Evolutionary conservation across 768 basidiomycete genomes (phyloP).

Genomic region (Tricholoma sp.): DNA sequence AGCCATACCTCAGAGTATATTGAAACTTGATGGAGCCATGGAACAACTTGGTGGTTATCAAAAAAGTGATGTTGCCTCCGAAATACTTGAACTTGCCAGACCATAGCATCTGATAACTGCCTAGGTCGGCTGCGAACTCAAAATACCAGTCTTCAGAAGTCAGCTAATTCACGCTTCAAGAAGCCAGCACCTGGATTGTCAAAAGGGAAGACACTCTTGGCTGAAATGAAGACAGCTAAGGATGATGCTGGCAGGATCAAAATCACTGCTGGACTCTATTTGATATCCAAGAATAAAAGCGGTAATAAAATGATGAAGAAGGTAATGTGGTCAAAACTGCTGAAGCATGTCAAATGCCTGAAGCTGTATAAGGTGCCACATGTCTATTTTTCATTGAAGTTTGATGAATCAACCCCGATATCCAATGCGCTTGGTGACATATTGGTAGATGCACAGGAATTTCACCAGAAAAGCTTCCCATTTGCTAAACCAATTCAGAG

Average conservation of each 20-base stretch:
- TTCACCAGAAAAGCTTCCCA: not conserved
- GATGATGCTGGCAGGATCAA: not conserved
- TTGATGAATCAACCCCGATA: not conserved
- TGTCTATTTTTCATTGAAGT: not conserved
- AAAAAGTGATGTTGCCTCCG: conserved; percentile 4
- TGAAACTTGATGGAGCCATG: not conserved
- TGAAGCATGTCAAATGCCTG: not conserved
- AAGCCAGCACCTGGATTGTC: not conserved
- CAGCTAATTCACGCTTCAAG: conserved; percentile 18
- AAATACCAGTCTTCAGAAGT: conserved; percentile 1
- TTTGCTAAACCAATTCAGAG: conserved; percentile 1
- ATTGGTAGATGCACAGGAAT: not conserved
- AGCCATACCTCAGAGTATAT: not conserved
- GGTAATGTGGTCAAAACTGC: not conserved
- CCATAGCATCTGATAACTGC: not conserved
- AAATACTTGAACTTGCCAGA: not conserved
- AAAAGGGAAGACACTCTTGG: not conserved
- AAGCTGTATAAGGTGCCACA: not conserved
- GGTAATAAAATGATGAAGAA: not conserved
- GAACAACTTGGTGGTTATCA: not conserved
- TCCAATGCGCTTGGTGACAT: not conserved
- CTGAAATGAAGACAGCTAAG: not conserved
- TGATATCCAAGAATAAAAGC: not conserved
- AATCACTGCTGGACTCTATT: not conserved
- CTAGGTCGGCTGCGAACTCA: conserved; percentile 1